Evolutionary conservation across 2,329 filamentous ascomycete species (phyloP).

Genomic region (Phaeosphaeriaceae sp.): DNA sequence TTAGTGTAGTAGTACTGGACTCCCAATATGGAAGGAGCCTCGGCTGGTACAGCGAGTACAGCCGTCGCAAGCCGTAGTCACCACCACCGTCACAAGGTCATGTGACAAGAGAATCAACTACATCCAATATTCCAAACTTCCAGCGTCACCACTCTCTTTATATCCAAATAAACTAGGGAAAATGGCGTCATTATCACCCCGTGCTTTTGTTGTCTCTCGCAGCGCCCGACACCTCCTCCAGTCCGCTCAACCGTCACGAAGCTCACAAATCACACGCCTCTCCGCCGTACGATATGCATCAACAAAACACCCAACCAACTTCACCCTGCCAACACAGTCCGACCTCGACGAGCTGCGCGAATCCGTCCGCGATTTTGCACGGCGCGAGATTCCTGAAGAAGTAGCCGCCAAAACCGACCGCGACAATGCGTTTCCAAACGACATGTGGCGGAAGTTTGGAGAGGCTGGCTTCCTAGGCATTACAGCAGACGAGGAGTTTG

Average conservation of each 20-base stretch:
- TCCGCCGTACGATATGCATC: conserved; percentile 59
- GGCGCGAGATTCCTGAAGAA: conserved; percentile 83
- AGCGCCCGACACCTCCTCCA: conserved; percentile 26
- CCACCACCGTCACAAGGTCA: conserved; percentile 2
- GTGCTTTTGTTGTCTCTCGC: conserved; percentile 48
- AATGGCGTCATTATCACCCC: conserved; percentile 43
- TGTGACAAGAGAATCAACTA: too few species aligned
- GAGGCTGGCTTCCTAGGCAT: conserved; percentile 90
- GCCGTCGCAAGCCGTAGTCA: conserved; percentile 29
- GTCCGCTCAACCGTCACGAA: too few species aligned
- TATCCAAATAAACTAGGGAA: not conserved
- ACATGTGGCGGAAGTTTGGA: conserved; percentile 94
- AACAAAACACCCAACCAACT: conserved; percentile 71
- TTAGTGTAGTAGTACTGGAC: too few species aligned
- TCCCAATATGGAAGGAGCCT: conserved; percentile 22
- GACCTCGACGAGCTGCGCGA: conserved; percentile 84
- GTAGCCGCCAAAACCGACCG: conserved; percentile 83
- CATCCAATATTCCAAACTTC: not conserved
- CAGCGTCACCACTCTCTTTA: not conserved
- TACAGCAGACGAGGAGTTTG: conserved; percentile 90
- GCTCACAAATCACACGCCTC: conserved; percentile 22
- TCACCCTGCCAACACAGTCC: conserved; percentile 70
- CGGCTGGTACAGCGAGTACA: conserved; percentile 29
- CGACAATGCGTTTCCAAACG: conserved; percentile 83
- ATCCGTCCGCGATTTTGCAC: conserved; percentile 84